Percentiles rank a stretch among this genome's conserved stretches.
Evolutionary conservation across 495 filamentous ascomycete species (phyloP).

Genomic region (Gamarada debralockiae): DNA sequence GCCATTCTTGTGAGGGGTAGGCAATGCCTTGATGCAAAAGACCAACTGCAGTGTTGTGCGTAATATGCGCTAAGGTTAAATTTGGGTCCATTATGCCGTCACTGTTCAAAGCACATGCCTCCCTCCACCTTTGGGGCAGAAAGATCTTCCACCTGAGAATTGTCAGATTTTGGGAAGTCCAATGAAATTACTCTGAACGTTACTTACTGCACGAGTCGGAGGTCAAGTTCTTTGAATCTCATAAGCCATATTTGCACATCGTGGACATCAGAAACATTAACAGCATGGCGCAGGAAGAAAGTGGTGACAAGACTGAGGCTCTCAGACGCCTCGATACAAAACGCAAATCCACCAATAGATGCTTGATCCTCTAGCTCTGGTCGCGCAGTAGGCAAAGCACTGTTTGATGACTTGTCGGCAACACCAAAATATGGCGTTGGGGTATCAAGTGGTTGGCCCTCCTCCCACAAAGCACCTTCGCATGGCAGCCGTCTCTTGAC

Average conservation of each 20-base stretch:
- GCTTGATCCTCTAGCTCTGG: slow-evolving; percentile 30
- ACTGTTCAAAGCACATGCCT: slow-evolving; percentile 28
- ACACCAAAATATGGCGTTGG: slow-evolving; percentile 35
- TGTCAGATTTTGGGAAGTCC: no score
- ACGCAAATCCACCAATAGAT: slow-evolving; percentile 37
- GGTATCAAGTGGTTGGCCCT: slow-evolving; percentile 26
- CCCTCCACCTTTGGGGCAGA: slow-evolving; percentile 33
- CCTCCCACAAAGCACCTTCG: slow-evolving; percentile 33
- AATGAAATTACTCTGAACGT: background rate
- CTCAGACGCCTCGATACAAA: slow-evolving; percentile 39
- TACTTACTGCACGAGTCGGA: slow-evolving; percentile 34
- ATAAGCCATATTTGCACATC: slow-evolving; percentile 38
- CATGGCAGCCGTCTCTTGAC: slow-evolving; percentile 37
- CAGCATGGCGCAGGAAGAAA: slow-evolving; percentile 35
- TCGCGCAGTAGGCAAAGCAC: background rate
- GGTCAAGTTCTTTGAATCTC: slow-evolving; percentile 41
- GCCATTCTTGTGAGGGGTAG: slow-evolving; percentile 34
- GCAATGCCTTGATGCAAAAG: slow-evolving; percentile 42
- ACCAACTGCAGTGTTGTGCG: slow-evolving; percentile 40
- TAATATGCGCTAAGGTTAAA: slow-evolving; percentile 39
- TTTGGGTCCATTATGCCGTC: slow-evolving; percentile 35
- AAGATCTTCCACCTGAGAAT: slow-evolving; percentile 36
- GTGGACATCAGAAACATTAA: slow-evolving; percentile 29
- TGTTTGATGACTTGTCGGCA: slow-evolving; percentile 10
- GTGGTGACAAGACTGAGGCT: slow-evolving; percentile 32